phyloP scores from a whole-genome alignment of 2,329 filamentous ascomycete genomes.

The Colletotrichum orbiculare region DNA sequence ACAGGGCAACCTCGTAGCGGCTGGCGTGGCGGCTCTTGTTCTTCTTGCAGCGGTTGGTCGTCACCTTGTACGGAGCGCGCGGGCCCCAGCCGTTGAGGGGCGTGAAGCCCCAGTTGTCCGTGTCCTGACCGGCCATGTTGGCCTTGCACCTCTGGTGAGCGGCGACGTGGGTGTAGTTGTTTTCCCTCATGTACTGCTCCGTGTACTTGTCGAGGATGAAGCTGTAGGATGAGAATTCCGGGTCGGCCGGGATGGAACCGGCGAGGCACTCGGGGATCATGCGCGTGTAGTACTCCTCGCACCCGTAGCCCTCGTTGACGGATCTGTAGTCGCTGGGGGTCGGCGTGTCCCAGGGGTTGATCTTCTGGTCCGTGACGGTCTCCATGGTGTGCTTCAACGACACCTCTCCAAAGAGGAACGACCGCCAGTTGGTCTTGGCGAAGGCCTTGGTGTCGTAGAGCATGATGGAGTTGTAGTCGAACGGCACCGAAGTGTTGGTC shows the following conservation, averaged over 20 bases:
- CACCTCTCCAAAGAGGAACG: neutral
- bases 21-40: slow-evolving; percentile 19
- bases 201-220: slow-evolving; percentile 18
- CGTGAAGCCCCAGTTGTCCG: slow-evolving; percentile 23
- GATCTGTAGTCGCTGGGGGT: slow-evolving; percentile 12
- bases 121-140: neutral
- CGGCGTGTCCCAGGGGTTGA: slow-evolving; percentile 7
- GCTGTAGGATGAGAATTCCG: slow-evolving; percentile 7
- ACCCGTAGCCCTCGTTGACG: slow-evolving; percentile 20
- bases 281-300: slow-evolving; percentile 10
- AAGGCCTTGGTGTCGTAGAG: slow-evolving; percentile 8
- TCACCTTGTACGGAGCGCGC: slow-evolving; percentile 6
- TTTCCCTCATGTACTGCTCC: slow-evolving; percentile 13
- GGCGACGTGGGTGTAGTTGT: slow-evolving; percentile 17
- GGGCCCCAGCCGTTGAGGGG: slow-evolving; percentile 22
- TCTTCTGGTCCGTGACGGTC: neutral
- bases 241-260: neutral
- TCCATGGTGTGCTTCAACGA: neutral
- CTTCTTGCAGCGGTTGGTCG: slow-evolving; percentile 19
- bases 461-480: slow-evolving; percentile 31
- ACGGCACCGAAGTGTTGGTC: slow-evolving; percentile 2
- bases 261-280: slow-evolving; percentile 9
- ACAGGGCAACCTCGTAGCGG: slow-evolving; percentile 26
- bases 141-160: slow-evolving; percentile 20
- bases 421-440: neutral